Conservation (phyloP, 140 eudicot species). For the Flaveria floridana region DNA sequence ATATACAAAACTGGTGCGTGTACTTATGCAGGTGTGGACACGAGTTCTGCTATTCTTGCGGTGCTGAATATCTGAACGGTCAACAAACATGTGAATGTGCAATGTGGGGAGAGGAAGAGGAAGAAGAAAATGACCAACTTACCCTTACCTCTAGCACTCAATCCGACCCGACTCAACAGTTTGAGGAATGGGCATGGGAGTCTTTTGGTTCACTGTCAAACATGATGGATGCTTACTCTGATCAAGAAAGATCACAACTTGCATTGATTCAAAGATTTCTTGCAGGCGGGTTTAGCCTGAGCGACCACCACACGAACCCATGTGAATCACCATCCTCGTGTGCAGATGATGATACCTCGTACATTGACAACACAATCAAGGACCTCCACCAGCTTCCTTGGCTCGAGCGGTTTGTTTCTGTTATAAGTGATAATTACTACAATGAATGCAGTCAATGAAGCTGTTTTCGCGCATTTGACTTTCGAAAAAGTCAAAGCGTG, state of each 20-base stretch:
- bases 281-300: conserved; percentile 71
- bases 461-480: background rate
- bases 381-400: conserved; percentile 97
- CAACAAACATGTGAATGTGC: conserved; percentile 70
- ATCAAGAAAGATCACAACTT: conserved; percentile 92
- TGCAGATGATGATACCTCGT: conserved; percentile 52
- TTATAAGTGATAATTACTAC: conserved; percentile 76
- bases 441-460: conserved; percentile 50
- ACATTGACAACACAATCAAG: conserved; percentile 76
- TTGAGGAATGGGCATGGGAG: conserved; percentile 88
- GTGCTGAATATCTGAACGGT: conserved; percentile 57
- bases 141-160: conserved; percentile 29
- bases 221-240: conserved; percentile 81
- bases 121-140: conserved; percentile 36
- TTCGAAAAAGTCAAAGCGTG: conserved; percentile 13
- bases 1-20: background rate
- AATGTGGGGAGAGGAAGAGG: conserved; percentile 48
- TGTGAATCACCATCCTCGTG: conserved; percentile 58
- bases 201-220: conserved; percentile 72
- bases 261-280: conserved; percentile 89
- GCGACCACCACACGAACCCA: conserved; percentile 50
- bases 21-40: conserved; percentile 69
- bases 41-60: conserved; percentile 94
- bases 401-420: conserved; percentile 93
- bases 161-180: conserved; percentile 34